Evolutionary conservation across 1,284 basidiomycete species (phyloP).

Genomic region (Anthracocystis walkeri): DNA sequence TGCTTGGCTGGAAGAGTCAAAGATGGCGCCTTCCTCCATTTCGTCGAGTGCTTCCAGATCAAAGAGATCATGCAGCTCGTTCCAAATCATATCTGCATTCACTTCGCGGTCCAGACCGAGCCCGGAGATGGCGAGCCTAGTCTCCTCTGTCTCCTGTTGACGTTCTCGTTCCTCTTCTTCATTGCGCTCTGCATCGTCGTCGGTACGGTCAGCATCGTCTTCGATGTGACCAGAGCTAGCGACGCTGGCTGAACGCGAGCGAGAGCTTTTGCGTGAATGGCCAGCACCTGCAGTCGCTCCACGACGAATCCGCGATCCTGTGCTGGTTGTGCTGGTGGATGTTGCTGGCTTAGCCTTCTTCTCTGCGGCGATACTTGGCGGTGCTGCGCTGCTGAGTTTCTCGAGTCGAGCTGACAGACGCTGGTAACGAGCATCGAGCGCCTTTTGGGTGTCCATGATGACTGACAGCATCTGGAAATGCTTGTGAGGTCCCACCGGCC

Average conservation of each 20-base stretch:
- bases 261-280: slow-evolving; percentile 25
- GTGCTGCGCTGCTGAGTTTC: slow-evolving; percentile 36
- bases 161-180: slow-evolving; percentile 42
- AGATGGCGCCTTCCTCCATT: slow-evolving; percentile 52
- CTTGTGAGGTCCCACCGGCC: slow-evolving; percentile 60
- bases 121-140: slow-evolving; percentile 35
- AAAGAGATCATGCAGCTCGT: slow-evolving; percentile 51
- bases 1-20: slow-evolving; percentile 45
- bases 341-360: slow-evolving; percentile 28
- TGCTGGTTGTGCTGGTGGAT: slow-evolving; percentile 11
- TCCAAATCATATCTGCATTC: slow-evolving; percentile 44
- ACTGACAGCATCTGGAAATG: slow-evolving; percentile 63
- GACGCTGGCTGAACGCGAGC: slow-evolving; percentile 46
- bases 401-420: slow-evolving; percentile 34
- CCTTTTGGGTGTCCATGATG: slow-evolving; percentile 45
- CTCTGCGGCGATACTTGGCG: slow-evolving; percentile 31
- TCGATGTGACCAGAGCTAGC: slow-evolving; percentile 37
- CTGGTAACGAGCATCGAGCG: slow-evolving; percentile 34
- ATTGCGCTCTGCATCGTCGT: slow-evolving; percentile 34
- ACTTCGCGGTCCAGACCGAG: slow-evolving; percentile 44
- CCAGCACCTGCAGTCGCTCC: background rate
- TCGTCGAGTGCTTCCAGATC: slow-evolving; percentile 61
- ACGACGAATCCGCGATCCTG: slow-evolving; percentile 25
- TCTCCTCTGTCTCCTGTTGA: slow-evolving; percentile 35
- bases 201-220: slow-evolving; percentile 37